Evolutionary conservation across 108 stramenopile genomes (phyloP).

Genomic region (Pseudonitzschia multiseries): DNA sequence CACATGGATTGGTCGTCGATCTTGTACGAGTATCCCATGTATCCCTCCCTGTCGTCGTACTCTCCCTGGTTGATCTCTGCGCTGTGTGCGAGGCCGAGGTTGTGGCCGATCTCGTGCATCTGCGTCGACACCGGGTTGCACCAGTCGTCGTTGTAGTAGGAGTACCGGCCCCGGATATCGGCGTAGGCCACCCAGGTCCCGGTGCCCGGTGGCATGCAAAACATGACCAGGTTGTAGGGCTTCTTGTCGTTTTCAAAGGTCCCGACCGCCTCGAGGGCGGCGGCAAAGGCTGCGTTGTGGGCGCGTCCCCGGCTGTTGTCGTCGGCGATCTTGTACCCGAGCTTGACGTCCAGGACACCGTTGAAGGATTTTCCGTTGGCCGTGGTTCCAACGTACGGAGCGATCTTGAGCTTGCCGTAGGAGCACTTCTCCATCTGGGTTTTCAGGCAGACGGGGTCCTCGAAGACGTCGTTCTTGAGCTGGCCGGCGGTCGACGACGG

Average conservation of each 20-base stretch:
- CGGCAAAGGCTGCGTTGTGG: conserved; percentile 2
- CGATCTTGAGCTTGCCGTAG: conserved; percentile 35
- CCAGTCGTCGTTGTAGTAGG: conserved; percentile 54
- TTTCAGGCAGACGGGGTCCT: conserved; percentile 38
- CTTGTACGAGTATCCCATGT: conserved; percentile 20
- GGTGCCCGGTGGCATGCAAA: conserved; percentile 51
- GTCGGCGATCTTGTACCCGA: conserved; percentile 20
- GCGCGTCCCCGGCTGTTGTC: background rate
- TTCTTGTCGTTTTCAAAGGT: background rate
- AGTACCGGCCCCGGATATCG: conserved; percentile 28
- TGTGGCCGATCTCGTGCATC: conserved; percentile 74
- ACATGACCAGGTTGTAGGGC: conserved; percentile 55
- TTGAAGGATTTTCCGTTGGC: background rate
- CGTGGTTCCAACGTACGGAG: background rate
- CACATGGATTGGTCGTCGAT: conserved; percentile 53
- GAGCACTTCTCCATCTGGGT: conserved; percentile 43
- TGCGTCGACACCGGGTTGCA: conserved; percentile 35
- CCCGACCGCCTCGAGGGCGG: background rate
- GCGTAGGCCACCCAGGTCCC: conserved; percentile 22
- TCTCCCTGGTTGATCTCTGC: conserved; percentile 20
- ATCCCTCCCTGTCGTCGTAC: conserved; percentile 41
- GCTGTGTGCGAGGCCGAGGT: conserved; percentile 50
- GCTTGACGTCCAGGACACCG: background rate
- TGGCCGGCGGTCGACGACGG: background rate
- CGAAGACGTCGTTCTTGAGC: background rate